These are phyloP conservation scores for Triticum timopheevii DNA, from an alignment of 176 grass and related monocot species.

Conservation along the genomic window DNA sequence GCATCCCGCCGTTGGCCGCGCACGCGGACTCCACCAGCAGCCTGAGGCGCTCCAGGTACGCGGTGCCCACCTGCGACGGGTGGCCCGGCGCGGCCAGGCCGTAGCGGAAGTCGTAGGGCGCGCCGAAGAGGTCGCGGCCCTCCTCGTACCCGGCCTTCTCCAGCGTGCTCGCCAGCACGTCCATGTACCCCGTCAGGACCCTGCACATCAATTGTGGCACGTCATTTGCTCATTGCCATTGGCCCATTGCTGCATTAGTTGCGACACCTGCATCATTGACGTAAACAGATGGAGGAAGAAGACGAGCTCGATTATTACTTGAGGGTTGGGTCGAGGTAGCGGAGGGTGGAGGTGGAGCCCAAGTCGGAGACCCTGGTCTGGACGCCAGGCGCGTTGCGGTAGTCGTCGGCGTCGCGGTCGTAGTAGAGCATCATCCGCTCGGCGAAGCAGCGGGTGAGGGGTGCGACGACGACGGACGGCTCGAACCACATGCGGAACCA, in stretches of 20 bases:
- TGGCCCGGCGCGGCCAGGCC: slow-evolving; percentile 64
- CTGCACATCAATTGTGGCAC: slow-evolving; percentile 8
- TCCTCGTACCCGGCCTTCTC: slow-evolving; percentile 78
- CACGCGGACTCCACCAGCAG: slow-evolving; percentile 57
- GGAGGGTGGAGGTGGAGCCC: slow-evolving; percentile 59
- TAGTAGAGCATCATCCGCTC: slow-evolving; percentile 66
- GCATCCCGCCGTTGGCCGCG: slow-evolving; percentile 44
- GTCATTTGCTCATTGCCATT: no score
- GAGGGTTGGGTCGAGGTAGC: slow-evolving; percentile 64
- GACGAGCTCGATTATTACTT: slow-evolving; percentile 29
- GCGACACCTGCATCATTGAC: not conserved
- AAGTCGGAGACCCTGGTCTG: slow-evolving; percentile 62
- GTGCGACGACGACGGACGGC: slow-evolving; percentile 60
- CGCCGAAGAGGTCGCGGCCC: slow-evolving; percentile 57
- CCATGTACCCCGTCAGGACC: slow-evolving; percentile 74
- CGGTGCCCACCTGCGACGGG: slow-evolving; percentile 51
- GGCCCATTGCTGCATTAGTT: not conserved
- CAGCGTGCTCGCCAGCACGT: slow-evolving; percentile 50
- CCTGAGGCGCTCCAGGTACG: slow-evolving; percentile 57
- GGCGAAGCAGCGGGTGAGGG: slow-evolving; percentile 75
- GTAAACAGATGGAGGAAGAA: not conserved
- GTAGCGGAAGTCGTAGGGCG: slow-evolving; percentile 92
- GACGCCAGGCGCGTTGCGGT: slow-evolving; percentile 74
- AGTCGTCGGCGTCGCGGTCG: slow-evolving; percentile 58
- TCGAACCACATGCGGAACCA: slow-evolving; percentile 98